These are phyloP conservation scores for Botrytis tulipae DNA, from an alignment of 2,329 filamentous ascomycete species.

Conservation along the genomic window DNA sequence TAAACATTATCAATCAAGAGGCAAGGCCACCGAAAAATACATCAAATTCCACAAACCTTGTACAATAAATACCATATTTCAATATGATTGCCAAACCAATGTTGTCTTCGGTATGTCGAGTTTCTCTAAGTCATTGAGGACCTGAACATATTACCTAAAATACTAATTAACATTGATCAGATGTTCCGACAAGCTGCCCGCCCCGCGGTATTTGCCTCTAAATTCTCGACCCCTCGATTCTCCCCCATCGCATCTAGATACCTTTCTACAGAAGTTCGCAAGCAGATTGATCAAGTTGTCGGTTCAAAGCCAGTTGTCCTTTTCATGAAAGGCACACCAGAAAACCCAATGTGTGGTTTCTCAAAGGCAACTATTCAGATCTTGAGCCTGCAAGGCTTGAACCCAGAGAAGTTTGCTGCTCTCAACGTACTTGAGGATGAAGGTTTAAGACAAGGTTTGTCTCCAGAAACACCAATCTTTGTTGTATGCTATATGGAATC, in stretches of 20 bases:
- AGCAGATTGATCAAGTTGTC: conserved; percentile 89
- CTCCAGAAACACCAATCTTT: not conserved
- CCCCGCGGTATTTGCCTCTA: conserved; percentile 34
- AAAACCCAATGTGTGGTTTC: conserved; percentile 95
- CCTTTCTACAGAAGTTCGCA: conserved; percentile 74
- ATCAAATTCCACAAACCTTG: conserved; percentile 4
- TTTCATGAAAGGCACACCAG: conserved; percentile 99
- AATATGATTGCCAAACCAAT: conserved; percentile 36
- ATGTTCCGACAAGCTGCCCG: conserved; percentile 47
- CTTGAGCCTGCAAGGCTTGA: conserved; percentile 88
- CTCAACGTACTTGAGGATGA: conserved; percentile 95
- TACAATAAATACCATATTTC: conserved; percentile 11
- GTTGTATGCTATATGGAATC: not conserved
- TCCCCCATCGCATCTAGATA: conserved; percentile 50
- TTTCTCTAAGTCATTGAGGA: too few species aligned
- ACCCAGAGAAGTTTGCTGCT: conserved; percentile 94
- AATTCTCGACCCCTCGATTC: conserved; percentile 35
- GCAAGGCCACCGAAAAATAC: conserved; percentile 12
- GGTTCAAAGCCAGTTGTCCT: conserved; percentile 86
- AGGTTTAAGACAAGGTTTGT: conserved; percentile 75
- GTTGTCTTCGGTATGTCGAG: conserved; percentile 33
- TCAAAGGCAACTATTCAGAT: conserved; percentile 94
- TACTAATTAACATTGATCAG: conserved; percentile 37
- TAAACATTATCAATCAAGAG: conserved; percentile 15
- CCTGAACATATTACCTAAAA: not conserved